Base-by-base conservation (phyloP, 768 basidiomycete genomes). In the Pilatotrama ljubarskyi region DNA sequence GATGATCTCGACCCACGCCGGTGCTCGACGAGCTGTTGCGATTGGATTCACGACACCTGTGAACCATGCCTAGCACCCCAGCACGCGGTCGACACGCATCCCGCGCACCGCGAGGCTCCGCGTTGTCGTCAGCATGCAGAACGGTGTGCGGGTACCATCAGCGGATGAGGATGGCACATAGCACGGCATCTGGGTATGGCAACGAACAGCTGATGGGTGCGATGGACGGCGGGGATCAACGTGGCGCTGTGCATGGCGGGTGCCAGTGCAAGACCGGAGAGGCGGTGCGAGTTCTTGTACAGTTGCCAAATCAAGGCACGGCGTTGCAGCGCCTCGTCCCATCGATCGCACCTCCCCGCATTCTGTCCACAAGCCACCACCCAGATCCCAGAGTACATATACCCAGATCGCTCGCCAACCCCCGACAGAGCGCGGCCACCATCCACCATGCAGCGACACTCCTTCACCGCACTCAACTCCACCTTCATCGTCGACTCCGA, bases 401-500 rank as follows among this genome's bases (percentile, higher is more conserved):
- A 43, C 37, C 37, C 24, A 17, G 8, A 7, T n/a, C 44, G 5
- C 20, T 36, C 8, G 47, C 2, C 56, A n/a, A 17, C 29, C 5
- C 10, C 29, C 29, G 29, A 9, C 25, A 25, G 15, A 50, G 48
- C 13, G 44, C 17, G 29, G 10, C 44, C 26, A 49, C 42, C 57
- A 1, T 48, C 26, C 64, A 72, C 61, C 65, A 88, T 89, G 84
- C 85, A 87, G 69, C 80, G 90, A 61, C 89, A 90, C 71, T 85
- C 82, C 40, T 93, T 95, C 76, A 86, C 82, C 61, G 84, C 93
- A 4, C 85, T 95, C 68, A 91, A 91, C 72, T 92, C 91, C 55
- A 88, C 83, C 49, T 95, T 95, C 70, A 76, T 93, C 62, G 91
- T 96, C 72, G 93, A 95, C 69, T 80, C 86, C 14, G 88, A 92